Base-by-base conservation (phyloP, 305 asterid species). In the Lippia alba region DNA sequence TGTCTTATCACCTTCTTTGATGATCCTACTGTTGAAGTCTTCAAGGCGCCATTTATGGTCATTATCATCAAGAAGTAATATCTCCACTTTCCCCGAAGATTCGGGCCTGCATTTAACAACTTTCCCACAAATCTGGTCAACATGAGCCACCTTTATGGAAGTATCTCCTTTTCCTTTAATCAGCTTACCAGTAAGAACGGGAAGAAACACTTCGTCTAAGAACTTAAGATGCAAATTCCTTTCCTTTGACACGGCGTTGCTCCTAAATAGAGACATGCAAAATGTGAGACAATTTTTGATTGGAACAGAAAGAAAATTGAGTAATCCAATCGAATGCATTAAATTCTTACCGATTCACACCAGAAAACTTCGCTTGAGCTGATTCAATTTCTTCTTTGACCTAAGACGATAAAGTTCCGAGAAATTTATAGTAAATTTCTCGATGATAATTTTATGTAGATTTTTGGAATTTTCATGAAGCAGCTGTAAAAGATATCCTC, bases 51-150 rank as follows among this genome's bases (percentile, higher is more conserved):
- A 50, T 61, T 53, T 33, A 18, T 66, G 36, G 12, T 60, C 84
- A 12, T 65, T 56, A 57, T 44, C 70, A 40, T 76, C 68, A 32
- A 85, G 84, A 72, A 85, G 70, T 67, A 85, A 56, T 64, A 89
- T 76, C 75, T 82, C 90, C 62, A 81, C 89, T 74, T 72, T 64
- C 18, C 76, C 83, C 45, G 83, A 79, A 50, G 90, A 78, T 61
- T 58, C 86, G 0, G 80, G 77, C 32, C 85, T 86, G n/a, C 51
- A 32, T 3, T 49, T 45, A 45, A 89, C 85, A 30, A 75, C 51
- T 17, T 65, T 2, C 32, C 71, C 86, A 0, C 78, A 73, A 12
- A 14, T 36, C 56, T 44, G 61, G 60, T 89, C 86, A 5, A 80
- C 18, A 9, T 87, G 78, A 33, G 71, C 84, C 57, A 85, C 63